These are phyloP conservation scores for Ramularia endophylla DNA, from an alignment of 2,329 filamentous ascomycete genomes.

Conservation along the genomic window DNA sequence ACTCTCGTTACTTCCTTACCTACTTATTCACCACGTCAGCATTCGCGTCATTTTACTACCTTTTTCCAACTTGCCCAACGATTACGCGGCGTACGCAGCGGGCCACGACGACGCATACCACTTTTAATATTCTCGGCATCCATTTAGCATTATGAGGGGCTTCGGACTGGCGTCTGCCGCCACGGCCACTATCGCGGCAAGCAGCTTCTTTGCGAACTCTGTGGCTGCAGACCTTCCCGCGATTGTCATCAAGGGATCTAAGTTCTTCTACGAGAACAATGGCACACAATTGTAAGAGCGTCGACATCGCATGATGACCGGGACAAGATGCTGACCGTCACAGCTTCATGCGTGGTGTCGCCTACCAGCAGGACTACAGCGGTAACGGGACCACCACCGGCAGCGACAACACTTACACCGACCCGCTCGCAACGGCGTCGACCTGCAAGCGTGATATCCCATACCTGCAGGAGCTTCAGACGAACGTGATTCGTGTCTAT, in stretches of 20 bases:
- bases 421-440: conserved; percentile 69
- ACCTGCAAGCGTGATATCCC: conserved; percentile 82
- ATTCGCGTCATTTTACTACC: conserved; percentile 14
- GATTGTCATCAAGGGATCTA: conserved; percentile 69
- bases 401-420: conserved; percentile 56
- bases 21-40: conserved; percentile 8
- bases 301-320: not conserved
- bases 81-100: conserved; percentile 3
- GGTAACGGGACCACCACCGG: conserved; percentile 37
- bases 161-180: conserved; percentile 38
- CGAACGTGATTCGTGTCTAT: conserved; percentile 94
- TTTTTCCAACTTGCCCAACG: conserved; percentile 1
- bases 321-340: conserved; percentile 2
- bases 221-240: conserved; percentile 54
- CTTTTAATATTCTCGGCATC: conserved; percentile 5
- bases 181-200: conserved; percentile 45
- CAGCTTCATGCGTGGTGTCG: conserved; percentile 83
- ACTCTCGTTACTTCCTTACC: not conserved
- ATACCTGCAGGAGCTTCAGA: conserved; percentile 68
- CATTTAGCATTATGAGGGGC: conserved; percentile 45
- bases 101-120: conserved; percentile 12
- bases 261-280: conserved; percentile 86
- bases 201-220: conserved; percentile 30
- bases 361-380: conserved; percentile 75
- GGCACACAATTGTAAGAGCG: conserved; percentile 61